Base-by-base conservation (phyloP, 139 green algal species). In the Asterochloris erici region DNA sequence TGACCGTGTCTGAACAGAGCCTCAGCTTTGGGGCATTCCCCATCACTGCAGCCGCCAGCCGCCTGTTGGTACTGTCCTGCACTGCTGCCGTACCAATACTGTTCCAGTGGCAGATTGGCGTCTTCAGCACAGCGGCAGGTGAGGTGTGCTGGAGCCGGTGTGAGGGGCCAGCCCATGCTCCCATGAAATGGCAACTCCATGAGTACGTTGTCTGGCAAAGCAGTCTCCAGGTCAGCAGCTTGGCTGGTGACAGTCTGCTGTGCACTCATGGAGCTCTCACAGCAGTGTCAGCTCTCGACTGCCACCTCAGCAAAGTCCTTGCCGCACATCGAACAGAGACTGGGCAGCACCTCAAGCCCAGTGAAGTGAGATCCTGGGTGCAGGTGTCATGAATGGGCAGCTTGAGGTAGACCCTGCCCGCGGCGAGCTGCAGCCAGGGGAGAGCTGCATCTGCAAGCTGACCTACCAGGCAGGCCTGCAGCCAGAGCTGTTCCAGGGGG, bases 371-470 rank as follows among this genome's bases (percentile, higher is more conserved):
- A 54, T 54, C 13, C 27, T 19, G 10, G 78, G 63, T 12, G 28
- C 26, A 47, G 23, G 29, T 26, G 61, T 82, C 38, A 29, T 82
- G 16, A 63, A 74, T 63, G 78, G 78, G 23, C n/a, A 15, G 21
- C 68, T 86, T 14, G 23, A 63, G 1, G 66, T 86, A 10, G 54
- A 47, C 28, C 82, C 82, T 10, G 63, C 23, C 9, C 28, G 17
- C 12, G 82, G 82, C 12, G 24, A 26, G 38, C 27, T 86, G 47
- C 21, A 75, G 76, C 82, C 82, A 63, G 79, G 79, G 27, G 69
- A 78, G 26, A 63, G 76, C 27, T 82, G 78, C 63, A 19, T 82
- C 10, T 73, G 63, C 27, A 75, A 63, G 63, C 78, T 82, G 63
- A 82, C 62, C 19, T 75, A 74, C 63, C 47, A 61, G 73, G 78